Percentiles rank a stretch among this genome's conserved stretches.
Conservation (phyloP, 306 rosid species). For the Glycine soja region DNA sequence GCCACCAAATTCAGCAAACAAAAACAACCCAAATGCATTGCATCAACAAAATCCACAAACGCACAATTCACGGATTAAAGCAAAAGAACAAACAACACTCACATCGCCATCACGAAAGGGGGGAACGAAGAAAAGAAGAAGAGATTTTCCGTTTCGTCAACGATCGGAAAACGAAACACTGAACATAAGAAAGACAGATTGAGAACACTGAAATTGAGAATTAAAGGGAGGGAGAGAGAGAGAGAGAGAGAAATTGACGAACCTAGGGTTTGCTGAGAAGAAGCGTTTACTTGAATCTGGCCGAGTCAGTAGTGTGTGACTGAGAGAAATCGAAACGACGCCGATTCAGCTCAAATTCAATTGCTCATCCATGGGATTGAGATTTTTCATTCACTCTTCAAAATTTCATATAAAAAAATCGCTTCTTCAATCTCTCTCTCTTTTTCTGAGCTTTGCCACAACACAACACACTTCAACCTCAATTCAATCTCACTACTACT, state of each 20-base stretch:
- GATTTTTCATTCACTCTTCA: neutral
- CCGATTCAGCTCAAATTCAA: slow-evolving; percentile 52
- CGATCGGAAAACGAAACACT: neutral
- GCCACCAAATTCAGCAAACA: slow-evolving; percentile 10
- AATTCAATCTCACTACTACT: slow-evolving; percentile 63
- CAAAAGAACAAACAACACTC: neutral
- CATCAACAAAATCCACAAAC: slow-evolving; percentile 31
- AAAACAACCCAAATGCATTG: slow-evolving; percentile 18
- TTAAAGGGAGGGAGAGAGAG: neutral
- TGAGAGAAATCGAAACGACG: slow-evolving; percentile 43
- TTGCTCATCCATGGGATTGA: neutral
- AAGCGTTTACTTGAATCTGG: slow-evolving; percentile 64
- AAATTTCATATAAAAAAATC: neutral
- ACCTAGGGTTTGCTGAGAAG: slow-evolving; percentile 62
- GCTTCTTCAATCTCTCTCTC: neutral
- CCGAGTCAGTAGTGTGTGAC: slow-evolving; percentile 27
- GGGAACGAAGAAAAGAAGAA: neutral
- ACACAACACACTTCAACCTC: slow-evolving; percentile 47
- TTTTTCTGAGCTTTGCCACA: slow-evolving; percentile 41
- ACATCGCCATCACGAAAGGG: neutral
- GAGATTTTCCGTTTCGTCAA: neutral
- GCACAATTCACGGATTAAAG: slow-evolving; percentile 31
- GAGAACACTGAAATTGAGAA: neutral
- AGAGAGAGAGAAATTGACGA: neutral
- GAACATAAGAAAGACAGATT: neutral